Evolutionary conservation across 345 rosid genomes (phyloP).

Genomic region (Cardiospermum halicacabum): DNA sequence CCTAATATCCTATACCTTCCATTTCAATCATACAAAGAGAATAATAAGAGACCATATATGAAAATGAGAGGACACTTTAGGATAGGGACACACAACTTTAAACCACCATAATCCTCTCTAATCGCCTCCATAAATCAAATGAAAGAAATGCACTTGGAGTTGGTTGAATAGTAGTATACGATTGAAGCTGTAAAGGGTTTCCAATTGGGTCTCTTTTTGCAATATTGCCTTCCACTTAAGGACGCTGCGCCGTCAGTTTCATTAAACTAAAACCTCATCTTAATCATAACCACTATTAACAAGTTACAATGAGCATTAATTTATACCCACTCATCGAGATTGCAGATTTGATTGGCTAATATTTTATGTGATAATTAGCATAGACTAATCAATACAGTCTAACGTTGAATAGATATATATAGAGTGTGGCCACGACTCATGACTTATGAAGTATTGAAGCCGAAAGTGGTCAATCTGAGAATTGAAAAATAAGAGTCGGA

Average conservation of each 20-base stretch:
- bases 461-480: too few species aligned
- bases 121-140: conserved; percentile 21
- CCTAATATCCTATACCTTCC: neutral
- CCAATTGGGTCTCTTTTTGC: conserved; percentile 16
- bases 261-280: conserved; percentile 14
- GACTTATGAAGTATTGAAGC: too few species aligned
- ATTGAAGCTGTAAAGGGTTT: conserved; percentile 9
- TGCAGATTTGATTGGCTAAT: too few species aligned
- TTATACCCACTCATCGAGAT: too few species aligned
- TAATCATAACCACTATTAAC: conserved; percentile 22
- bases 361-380: too few species aligned
- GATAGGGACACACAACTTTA: conserved; percentile 16
- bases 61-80: conserved; percentile 24
- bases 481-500: neutral
- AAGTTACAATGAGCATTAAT: too few species aligned
- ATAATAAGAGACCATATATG: conserved; percentile 14
- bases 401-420: too few species aligned
- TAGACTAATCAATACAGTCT: too few species aligned
- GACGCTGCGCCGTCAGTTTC: conserved; percentile 28
- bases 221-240: conserved; percentile 9
- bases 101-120: conserved; percentile 12
- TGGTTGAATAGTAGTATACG: conserved; percentile 18
- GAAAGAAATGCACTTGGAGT: conserved; percentile 7
- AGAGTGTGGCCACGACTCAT: too few species aligned
- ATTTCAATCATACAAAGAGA: neutral